Evolutionary conservation across 805 yeast species (phyloP).

Genomic region (Candida boleticola): DNA sequence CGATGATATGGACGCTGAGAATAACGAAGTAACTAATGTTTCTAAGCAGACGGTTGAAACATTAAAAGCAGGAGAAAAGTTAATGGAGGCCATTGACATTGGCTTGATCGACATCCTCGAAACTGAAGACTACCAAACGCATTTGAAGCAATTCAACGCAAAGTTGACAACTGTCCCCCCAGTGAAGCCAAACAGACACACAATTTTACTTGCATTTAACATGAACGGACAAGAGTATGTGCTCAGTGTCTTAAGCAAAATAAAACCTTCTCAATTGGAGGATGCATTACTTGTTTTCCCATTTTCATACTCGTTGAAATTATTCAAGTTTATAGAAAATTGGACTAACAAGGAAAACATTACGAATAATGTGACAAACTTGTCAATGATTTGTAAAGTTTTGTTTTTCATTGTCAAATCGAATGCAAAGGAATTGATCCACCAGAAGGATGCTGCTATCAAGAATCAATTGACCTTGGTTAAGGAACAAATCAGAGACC

Average conservation of each 20-base stretch:
- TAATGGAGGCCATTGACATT: slow-evolving; percentile 88
- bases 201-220: slow-evolving; percentile 71
- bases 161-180: slow-evolving; percentile 51
- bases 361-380: slow-evolving; percentile 45
- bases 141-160: slow-evolving; percentile 33
- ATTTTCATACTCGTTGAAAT: slow-evolving; percentile 72
- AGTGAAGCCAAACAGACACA: slow-evolving; percentile 58
- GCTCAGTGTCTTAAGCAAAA: slow-evolving; percentile 63
- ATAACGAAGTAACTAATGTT: slow-evolving; percentile 62
- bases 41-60: slow-evolving; percentile 85
- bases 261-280: slow-evolving; percentile 82
- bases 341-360: slow-evolving; percentile 57
- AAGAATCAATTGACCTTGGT: slow-evolving; percentile 65
- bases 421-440: slow-evolving; percentile 76
- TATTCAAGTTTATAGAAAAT: slow-evolving; percentile 68
- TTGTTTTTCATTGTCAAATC: slow-evolving; percentile 70
- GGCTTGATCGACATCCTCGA: slow-evolving; percentile 70
- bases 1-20: slow-evolving; percentile 39
- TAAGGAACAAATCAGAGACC: slow-evolving; percentile 56
- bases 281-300: slow-evolving; percentile 92
- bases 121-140: slow-evolving; percentile 47
- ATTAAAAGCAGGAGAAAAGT: slow-evolving; percentile 88
- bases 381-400: slow-evolving; percentile 69
- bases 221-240: slow-evolving; percentile 77
- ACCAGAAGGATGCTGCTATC: slow-evolving; percentile 61